Conservation (phyloP, 495 filamentous ascomycete genomes). For the Talaromyces stipitatus region DNA sequence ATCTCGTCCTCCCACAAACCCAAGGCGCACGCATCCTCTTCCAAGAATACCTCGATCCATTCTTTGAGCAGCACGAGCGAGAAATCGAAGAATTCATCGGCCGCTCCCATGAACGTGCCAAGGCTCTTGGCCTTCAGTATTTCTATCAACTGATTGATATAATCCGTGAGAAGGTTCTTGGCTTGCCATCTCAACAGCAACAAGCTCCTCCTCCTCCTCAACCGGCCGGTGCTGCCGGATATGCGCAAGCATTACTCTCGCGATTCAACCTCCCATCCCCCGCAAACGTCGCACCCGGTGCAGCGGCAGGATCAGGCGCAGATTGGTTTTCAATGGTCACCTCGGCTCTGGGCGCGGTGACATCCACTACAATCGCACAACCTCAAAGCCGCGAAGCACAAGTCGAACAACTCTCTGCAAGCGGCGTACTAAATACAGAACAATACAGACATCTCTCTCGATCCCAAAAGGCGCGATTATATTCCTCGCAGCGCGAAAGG, state of each 20-base stretch:
- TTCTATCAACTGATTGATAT: conserved; percentile 71
- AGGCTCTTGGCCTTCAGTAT: conserved; percentile 70
- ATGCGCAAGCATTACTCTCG: conserved; percentile 73
- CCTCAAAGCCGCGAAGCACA: conserved; percentile 29
- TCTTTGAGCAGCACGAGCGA: conserved; percentile 76
- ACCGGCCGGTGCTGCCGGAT: conserved; percentile 41
- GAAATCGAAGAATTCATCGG: conserved; percentile 89
- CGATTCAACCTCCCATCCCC: conserved; percentile 73
- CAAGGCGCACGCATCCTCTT: conserved; percentile 86
- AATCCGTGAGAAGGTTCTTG: conserved; percentile 65
- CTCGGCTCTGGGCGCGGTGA: conserved; percentile 52
- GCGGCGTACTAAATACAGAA: conserved; percentile 59
- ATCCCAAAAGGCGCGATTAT: conserved; percentile 59
- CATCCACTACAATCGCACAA: conserved; percentile 13
- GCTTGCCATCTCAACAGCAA: conserved; percentile 46
- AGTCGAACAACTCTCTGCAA: conserved; percentile 45
- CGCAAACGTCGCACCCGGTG: conserved; percentile 24
- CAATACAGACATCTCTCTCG: conserved; percentile 46
- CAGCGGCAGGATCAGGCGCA: conserved; percentile 51
- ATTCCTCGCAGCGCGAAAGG: conserved; percentile 65
- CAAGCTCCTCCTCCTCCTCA: conserved; percentile 45
- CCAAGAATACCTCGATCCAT: conserved; percentile 76
- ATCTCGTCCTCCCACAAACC: conserved; percentile 94
- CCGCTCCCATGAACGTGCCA: conserved; percentile 69
- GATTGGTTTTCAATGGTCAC: conserved; percentile 61